Base-by-base conservation (phyloP, 768 basidiomycete genomes). In the Termitomyces sp. region DNA sequence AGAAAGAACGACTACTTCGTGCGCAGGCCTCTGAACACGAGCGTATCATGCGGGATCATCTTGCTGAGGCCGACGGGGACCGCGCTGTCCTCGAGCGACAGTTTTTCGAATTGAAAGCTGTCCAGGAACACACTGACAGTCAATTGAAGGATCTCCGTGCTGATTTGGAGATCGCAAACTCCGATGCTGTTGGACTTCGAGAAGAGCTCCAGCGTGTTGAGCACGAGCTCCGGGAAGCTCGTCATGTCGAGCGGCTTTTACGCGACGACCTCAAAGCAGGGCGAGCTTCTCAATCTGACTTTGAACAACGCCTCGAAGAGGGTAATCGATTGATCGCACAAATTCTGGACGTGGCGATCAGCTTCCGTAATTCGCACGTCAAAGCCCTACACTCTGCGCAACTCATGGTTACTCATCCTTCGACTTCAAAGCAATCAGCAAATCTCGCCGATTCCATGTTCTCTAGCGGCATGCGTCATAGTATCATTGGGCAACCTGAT, bases 41-140 rank as follows among this genome's bases (percentile, higher is more conserved):
- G 39, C 75, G 79, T 22, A 77, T 80, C 49, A 84, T 97, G 61
- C 83, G 93, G 1, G 94, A 97, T 68, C 91, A 95, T 65, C 88
- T 90, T 55, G 90, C 90, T 3, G 95, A 98, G 71, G 91, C 94
- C 14, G 93, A 97, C 66, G 91, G 94, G 1, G 95, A 98, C 69
- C 84, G 93, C 8, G 94, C 95, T 0, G 93, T 96, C 14, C 77
- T 97, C 46, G 94, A 97, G 72, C 86, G 95, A 50, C 90, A 94
- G 69, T 87, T 90, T 68, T 84, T 82, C 40, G 90, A 91, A 67
- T 74, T 91, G 37, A 81, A 82, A 62, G 84, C 83, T 1, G 77
- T 79, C 8, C 72, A 88, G 50, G 89, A 88, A 55, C 77, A 81
- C 57, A 76, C 79, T 14, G 81, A 84, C 53, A 79, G 81, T 10